A percentile compares a stretch with the other conserved stretches of the same genome.
Conservation (phyloP, 257 asterid genomes). For the Lavandula angustifolia region DNA sequence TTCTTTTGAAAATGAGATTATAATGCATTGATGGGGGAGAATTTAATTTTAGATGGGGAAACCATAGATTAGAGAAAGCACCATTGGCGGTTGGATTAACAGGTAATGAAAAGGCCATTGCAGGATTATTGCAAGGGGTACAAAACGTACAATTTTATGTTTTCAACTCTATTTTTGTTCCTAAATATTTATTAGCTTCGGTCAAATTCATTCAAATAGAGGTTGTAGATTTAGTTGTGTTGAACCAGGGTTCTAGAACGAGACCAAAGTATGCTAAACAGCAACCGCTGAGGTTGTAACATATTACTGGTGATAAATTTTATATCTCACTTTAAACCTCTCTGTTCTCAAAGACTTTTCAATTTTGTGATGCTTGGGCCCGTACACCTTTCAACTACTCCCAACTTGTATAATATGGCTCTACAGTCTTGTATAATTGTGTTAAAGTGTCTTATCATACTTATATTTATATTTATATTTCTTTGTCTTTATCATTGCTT, state of each 20-base stretch:
- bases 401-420: background rate
- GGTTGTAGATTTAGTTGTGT: background rate
- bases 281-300: background rate
- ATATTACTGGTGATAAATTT: background rate
- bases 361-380: background rate
- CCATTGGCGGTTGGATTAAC: background rate
- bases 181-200: slow-evolving; percentile 11
- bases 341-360: background rate
- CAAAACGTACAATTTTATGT: background rate
- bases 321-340: background rate
- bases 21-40: background rate
- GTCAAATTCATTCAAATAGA: background rate
- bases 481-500: background rate
- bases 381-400: slow-evolving; percentile 5
- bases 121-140: slow-evolving; percentile 1
- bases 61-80: background rate
- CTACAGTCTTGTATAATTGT: too few relatives aligned
- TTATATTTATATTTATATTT: too few relatives aligned
- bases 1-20: slow-evolving; percentile 2
- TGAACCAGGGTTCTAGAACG: slow-evolving; percentile 5
- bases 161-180: background rate
- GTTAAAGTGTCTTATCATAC: too few relatives aligned
- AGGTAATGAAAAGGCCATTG: slow-evolving; percentile 3
- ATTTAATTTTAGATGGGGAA: background rate
- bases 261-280: background rate